These are phyloP conservation scores for Microcera coccophila DNA, from an alignment of 2,329 filamentous ascomycete genomes.

Conservation along the genomic window DNA sequence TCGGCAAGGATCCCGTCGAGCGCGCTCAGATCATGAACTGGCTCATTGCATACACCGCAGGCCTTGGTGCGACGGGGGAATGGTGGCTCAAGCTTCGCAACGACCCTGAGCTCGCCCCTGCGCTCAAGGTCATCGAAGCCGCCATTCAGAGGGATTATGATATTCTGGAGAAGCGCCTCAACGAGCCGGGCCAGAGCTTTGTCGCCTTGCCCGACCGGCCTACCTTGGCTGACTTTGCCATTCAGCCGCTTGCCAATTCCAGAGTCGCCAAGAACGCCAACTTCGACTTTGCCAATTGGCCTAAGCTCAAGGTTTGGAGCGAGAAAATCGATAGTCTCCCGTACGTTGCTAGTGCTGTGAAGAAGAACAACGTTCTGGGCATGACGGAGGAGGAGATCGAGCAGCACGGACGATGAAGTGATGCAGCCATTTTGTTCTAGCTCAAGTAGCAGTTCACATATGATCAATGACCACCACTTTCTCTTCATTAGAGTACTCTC, in stretches of 20 bases:
- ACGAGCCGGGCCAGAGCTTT: constrained; percentile 8
- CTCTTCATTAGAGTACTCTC: too few species aligned
- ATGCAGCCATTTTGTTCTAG: too few species aligned
- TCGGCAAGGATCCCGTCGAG: constrained; percentile 1
- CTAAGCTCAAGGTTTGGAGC: constrained; percentile 10
- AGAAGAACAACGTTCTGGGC: background rate
- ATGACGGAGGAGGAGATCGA: background rate
- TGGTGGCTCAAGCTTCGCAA: constrained; percentile 4
- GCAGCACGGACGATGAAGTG: too few species aligned
- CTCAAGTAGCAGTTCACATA: too few species aligned
- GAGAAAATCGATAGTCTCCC: constrained; percentile 5
- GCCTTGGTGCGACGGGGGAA: constrained; percentile 5
- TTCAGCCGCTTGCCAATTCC: constrained; percentile 10
- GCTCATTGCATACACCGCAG: constrained; percentile 5
- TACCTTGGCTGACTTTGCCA: constrained; percentile 14
- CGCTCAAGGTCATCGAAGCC: background rate
- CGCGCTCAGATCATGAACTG: constrained; percentile 4
- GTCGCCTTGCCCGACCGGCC: constrained; percentile 8
- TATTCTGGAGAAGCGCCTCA: constrained; percentile 1
- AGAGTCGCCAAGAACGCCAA: constrained; percentile 5
- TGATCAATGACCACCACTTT: too few species aligned
- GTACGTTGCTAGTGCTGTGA: constrained; percentile 3
- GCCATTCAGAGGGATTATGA: background rate
- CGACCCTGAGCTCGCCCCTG: background rate
- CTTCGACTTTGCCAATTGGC: constrained; percentile 7